phyloP scores from a whole-genome alignment of 371 early-diverging fungal species.

The Coemansia sp. region DNA sequence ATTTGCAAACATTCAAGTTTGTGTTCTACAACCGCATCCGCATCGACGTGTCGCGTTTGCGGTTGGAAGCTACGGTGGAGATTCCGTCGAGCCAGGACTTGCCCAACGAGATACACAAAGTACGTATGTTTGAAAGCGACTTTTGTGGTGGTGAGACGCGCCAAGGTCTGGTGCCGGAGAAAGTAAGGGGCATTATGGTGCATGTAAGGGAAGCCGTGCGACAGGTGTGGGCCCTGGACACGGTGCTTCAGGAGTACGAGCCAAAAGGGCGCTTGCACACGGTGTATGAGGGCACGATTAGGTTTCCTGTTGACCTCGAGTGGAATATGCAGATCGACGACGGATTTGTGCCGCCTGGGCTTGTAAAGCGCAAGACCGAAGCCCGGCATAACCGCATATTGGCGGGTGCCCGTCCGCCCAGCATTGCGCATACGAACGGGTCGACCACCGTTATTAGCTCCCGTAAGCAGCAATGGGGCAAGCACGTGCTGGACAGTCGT shows the following conservation, averaged over 20 bases:
- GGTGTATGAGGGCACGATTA: constrained; percentile 28
- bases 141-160: neutral
- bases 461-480: constrained; percentile 24
- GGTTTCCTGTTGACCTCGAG: constrained; percentile 33
- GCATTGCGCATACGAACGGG: neutral
- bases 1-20: constrained; percentile 58
- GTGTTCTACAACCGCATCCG: constrained; percentile 56
- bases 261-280: constrained; percentile 1
- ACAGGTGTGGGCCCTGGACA: constrained; percentile 12
- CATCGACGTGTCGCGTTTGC: constrained; percentile 13
- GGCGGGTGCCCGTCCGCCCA: neutral
- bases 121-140: constrained; percentile 11
- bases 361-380: neutral
- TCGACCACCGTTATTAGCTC: neutral
- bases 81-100: constrained; percentile 43
- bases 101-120: constrained; percentile 52
- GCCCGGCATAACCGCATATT: neutral
- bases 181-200: constrained; percentile 26
- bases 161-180: constrained; percentile 9
- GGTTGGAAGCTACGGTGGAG: constrained; percentile 19
- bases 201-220: constrained; percentile 33
- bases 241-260: constrained; percentile 27
- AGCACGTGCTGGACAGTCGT: constrained; percentile 33
- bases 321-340: constrained; percentile 20
- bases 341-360: constrained; percentile 40